Conservation (phyloP, 352 stramenopile genomes). For the Pythium utonaiense region DNA sequence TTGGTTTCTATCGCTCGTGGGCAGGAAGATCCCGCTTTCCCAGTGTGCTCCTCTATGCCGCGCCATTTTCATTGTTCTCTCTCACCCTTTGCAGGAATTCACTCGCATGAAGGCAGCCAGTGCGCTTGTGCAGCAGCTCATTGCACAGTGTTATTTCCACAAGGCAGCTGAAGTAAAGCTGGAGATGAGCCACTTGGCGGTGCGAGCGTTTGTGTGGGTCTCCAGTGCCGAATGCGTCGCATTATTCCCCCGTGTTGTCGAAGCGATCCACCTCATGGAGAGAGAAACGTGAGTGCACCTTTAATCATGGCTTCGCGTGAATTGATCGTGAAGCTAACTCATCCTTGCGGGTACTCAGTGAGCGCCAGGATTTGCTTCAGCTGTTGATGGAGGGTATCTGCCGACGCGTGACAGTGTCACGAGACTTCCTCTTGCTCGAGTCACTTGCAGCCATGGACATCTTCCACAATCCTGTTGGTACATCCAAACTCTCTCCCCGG, state of each 20-base stretch:
- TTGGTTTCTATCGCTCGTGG: slow-evolving; percentile 55
- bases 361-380: slow-evolving; percentile 26
- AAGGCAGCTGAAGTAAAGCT: slow-evolving; percentile 45
- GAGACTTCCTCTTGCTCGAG: slow-evolving; percentile 27
- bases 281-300: slow-evolving; percentile 41
- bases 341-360: slow-evolving; percentile 2
- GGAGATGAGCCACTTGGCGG: slow-evolving; percentile 57
- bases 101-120: slow-evolving; percentile 40
- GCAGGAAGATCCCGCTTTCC: slow-evolving; percentile 40
- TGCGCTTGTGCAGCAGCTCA: slow-evolving; percentile 46
- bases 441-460: slow-evolving; percentile 24
- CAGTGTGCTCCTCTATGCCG: slow-evolving; percentile 53
- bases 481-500: slow-evolving; percentile 25
- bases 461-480: slow-evolving; percentile 18
- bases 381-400: slow-evolving; percentile 25
- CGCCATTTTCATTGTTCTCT: slow-evolving; percentile 60
- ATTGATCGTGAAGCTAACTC: not conserved
- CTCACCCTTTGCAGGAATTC: slow-evolving; percentile 58
- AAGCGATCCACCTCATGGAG: slow-evolving; percentile 62
- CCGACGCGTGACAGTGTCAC: slow-evolving; percentile 6
- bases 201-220: slow-evolving; percentile 56
- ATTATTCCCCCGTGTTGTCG: slow-evolving; percentile 49
- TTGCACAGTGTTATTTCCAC: slow-evolving; percentile 59
- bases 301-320: not conserved
- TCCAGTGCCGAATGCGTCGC: slow-evolving; percentile 38